These are phyloP conservation scores for Paecilomyces fulvus DNA, from an alignment of 2,329 filamentous ascomycete genomes.

Conservation along the genomic window DNA sequence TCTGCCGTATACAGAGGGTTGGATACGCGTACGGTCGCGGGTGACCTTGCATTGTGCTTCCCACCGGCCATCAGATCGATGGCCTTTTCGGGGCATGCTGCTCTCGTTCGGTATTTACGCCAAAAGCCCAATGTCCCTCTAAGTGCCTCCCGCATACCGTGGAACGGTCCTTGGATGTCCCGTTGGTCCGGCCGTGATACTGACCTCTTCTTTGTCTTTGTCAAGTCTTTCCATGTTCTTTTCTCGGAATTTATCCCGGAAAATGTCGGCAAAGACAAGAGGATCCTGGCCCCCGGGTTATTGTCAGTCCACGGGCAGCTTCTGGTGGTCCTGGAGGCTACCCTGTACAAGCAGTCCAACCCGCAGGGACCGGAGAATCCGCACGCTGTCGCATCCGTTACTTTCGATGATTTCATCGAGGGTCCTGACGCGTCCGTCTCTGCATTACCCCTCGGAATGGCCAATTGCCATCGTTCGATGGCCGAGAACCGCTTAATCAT, in stretches of 20 bases:
- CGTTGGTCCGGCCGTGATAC: slow-evolving; percentile 83
- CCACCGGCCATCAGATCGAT: slow-evolving; percentile 56
- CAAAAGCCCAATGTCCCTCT: slow-evolving; percentile 60
- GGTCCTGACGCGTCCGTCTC: slow-evolving; percentile 59
- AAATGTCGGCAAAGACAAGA: slow-evolving; percentile 45
- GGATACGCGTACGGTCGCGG: slow-evolving; percentile 44
- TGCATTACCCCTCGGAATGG: slow-evolving; percentile 54
- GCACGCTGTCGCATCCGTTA: slow-evolving; percentile 44
- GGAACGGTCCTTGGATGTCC: slow-evolving; percentile 76
- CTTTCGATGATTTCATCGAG: slow-evolving; percentile 58
- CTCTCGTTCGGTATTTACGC: slow-evolving; percentile 51
- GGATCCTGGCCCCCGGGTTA: slow-evolving; percentile 64
- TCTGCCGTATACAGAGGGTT: slow-evolving; percentile 53
- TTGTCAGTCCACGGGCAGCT: slow-evolving; percentile 76
- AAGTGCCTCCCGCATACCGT: slow-evolving; percentile 64
- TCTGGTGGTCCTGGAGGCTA: slow-evolving; percentile 69
- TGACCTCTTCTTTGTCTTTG: slow-evolving; percentile 84
- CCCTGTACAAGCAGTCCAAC: slow-evolving; percentile 63
- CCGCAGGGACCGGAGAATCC: slow-evolving; percentile 40
- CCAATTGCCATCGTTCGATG: slow-evolving; percentile 70
- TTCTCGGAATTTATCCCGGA: slow-evolving; percentile 62
- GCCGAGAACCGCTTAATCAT: slow-evolving; percentile 81
- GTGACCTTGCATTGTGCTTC: slow-evolving; percentile 60
- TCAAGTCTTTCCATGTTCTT: slow-evolving; percentile 77
- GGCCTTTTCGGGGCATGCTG: slow-evolving; percentile 55